These are phyloP conservation scores for Plicaturopsis crispa DNA, from an alignment of 768 basidiomycete species.

Conservation along the genomic window DNA sequence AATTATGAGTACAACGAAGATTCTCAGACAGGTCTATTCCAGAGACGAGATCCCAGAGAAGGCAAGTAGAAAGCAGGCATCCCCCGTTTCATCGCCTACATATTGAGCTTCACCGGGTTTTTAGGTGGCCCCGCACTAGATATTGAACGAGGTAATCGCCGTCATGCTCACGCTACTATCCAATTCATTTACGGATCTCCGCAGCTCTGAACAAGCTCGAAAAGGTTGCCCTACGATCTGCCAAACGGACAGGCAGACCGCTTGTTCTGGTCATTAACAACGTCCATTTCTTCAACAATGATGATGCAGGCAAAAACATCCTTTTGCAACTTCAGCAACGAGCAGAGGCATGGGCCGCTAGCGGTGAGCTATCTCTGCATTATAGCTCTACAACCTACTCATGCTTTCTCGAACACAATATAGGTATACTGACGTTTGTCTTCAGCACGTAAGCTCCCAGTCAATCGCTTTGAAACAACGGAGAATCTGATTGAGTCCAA, in stretches of 20 bases:
- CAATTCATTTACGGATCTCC: constrained; percentile 1
- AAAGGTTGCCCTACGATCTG: constrained; percentile 70
- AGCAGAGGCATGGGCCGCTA: constrained; percentile 81
- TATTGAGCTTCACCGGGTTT: neutral
- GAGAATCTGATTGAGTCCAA: too few relatives aligned
- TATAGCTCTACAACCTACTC: constrained; percentile 5
- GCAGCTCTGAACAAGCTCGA: constrained; percentile 75
- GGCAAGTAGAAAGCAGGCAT: constrained; percentile 26
- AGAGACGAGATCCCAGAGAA: constrained; percentile 77
- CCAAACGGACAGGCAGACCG: constrained; percentile 51
- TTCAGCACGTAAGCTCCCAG: constrained; percentile 54
- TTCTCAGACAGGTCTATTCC: constrained; percentile 74
- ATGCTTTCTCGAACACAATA: neutral
- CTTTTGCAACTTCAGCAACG: constrained; percentile 82
- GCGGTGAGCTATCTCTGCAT: constrained; percentile 37
- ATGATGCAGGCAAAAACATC: constrained; percentile 70
- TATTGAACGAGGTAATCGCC: constrained; percentile 61
- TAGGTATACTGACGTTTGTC: constrained; percentile 72
- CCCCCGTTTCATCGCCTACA: neutral
- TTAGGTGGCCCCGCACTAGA: constrained; percentile 70
- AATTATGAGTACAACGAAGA: constrained; percentile 86
- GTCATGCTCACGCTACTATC: constrained; percentile 1
- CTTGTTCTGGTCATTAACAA: constrained; percentile 81
- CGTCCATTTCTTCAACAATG: constrained; percentile 65
- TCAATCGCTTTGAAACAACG: constrained; percentile 6